Conservation (phyloP, 1,284 basidiomycete genomes). For the Blastosporella zonata region DNA sequence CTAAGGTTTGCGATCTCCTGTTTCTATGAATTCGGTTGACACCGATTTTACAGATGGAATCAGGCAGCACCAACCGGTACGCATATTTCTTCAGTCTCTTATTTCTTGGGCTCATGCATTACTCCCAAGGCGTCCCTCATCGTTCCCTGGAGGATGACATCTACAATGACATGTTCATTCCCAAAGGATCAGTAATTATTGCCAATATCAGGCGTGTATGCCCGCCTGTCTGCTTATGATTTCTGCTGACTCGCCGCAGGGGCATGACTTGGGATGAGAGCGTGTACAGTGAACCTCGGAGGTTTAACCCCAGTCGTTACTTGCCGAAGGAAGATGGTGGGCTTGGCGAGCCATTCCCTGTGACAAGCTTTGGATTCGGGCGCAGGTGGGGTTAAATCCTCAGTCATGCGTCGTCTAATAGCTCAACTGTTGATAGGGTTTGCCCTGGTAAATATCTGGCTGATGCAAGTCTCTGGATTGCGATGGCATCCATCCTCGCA, state of each 20-base stretch:
- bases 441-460: slow-evolving; percentile 19
- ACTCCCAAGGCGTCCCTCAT: slow-evolving; percentile 23
- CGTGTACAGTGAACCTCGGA: slow-evolving; percentile 12
- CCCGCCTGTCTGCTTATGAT: neutral
- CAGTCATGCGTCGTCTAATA: neutral
- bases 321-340: slow-evolving; percentile 11
- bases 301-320: slow-evolving; percentile 17
- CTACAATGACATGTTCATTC: slow-evolving; percentile 31
- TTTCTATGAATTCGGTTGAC: neutral
- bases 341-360: slow-evolving; percentile 16
- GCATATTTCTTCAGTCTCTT: neutral
- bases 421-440: slow-evolving; percentile 4
- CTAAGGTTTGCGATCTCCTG: slow-evolving; percentile 16
- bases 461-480: slow-evolving; percentile 20
- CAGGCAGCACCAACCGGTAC: slow-evolving; percentile 14
- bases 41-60: slow-evolving; percentile 11
- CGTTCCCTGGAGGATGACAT: slow-evolving; percentile 23
- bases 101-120: slow-evolving; percentile 1
- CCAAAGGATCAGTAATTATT: slow-evolving; percentile 23
- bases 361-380: slow-evolving; percentile 17
- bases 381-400: slow-evolving; percentile 9
- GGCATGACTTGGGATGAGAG: slow-evolving; percentile 18
- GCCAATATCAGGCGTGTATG: slow-evolving; percentile 19
- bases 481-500: slow-evolving; percentile 16
- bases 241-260: neutral